Evolutionary conservation across 257 asterid species (phyloP), one percentile per base, ranked within the genome.

Genomic region (Knoxia roxburghii): DNA sequence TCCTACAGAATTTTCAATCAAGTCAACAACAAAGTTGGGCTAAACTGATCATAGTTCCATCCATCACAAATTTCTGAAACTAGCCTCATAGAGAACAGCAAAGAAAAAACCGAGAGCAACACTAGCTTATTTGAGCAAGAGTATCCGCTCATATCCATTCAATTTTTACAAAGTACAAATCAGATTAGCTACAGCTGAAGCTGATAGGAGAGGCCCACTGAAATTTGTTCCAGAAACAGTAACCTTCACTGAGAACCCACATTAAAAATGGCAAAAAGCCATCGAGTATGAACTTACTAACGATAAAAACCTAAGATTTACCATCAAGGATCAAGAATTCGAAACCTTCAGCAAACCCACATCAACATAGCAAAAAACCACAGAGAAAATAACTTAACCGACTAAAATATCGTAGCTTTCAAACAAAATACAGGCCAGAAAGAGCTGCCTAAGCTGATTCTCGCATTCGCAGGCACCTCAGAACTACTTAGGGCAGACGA

Each of bases 401-500:
- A 4, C 4, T 3, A 8, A 7, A 21, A 39, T n/a, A 51, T 50
- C 52, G 4, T 17, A 60, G 5, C 29, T 41, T 52, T 26, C 63
- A 26, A 50, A 23, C 55, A 39, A 17, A 68, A 55, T 40, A 6
- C 4, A 40, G 11, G 6, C 1, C 55, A 23, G 51, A 45, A 1
- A 15, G 5, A 2, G 70, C 54, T 53, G 39, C 32, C 37, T 43
- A 29, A 26, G 6, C 32, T 27, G 15, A 21, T 26, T 39, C 50
- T 2, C 40, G 46, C 65, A 57, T 39, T 43, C 46, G 41, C 14
- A 58, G 4, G 46, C 46, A 35, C 21, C 18, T 51, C 24, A 57
- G 60, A 20, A 37, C 39, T 12, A 56, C 65, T 57, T 61, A 51
- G 74, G 69, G 69, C 69, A 60, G 65, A 32, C 49, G n/a, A 20